Evolutionary conservation across 1,284 basidiomycete species (phyloP).

Genomic region (Irpex sp.): DNA sequence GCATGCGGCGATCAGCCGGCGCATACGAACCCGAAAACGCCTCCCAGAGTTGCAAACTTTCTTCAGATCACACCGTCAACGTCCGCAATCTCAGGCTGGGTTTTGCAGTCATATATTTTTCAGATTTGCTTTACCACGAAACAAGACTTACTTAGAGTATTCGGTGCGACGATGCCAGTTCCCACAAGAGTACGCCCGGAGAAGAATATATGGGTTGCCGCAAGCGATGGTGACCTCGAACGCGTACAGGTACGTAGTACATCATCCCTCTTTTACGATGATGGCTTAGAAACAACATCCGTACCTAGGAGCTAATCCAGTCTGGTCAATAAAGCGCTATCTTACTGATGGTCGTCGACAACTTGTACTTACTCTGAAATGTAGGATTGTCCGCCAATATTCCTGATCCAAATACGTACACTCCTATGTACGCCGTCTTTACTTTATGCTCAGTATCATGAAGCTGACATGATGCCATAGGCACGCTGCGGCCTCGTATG

Average conservation of each 20-base stretch:
- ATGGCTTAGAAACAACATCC: neutral
- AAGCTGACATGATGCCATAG: slow-evolving; percentile 28
- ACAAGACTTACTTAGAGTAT: neutral
- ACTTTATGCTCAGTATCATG: slow-evolving; percentile 5
- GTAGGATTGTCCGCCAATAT: slow-evolving; percentile 70
- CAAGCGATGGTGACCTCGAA: slow-evolving; percentile 76
- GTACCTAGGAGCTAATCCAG: slow-evolving; percentile 10
- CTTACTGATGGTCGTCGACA: slow-evolving; percentile 11
- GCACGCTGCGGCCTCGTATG: slow-evolving; percentile 95
- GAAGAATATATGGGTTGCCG: slow-evolving; percentile 90
- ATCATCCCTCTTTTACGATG: neutral
- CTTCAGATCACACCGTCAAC: no score
- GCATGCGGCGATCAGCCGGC: no score
- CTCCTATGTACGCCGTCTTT: slow-evolving; percentile 63
- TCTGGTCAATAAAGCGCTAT: neutral
- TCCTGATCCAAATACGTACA: slow-evolving; percentile 77
- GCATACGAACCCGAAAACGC: no score
- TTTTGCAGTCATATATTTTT: no score
- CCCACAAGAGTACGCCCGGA: slow-evolving; percentile 21
- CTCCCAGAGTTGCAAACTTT: no score
- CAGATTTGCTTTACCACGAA: no score
- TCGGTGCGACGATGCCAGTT: slow-evolving; percentile 22
- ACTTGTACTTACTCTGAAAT: neutral
- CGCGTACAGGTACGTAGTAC: slow-evolving; percentile 27
- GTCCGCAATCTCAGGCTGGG: no score